phyloP scores from a whole-genome alignment of 179 eudicot genomes.

The Spinacia oleracea region DNA sequence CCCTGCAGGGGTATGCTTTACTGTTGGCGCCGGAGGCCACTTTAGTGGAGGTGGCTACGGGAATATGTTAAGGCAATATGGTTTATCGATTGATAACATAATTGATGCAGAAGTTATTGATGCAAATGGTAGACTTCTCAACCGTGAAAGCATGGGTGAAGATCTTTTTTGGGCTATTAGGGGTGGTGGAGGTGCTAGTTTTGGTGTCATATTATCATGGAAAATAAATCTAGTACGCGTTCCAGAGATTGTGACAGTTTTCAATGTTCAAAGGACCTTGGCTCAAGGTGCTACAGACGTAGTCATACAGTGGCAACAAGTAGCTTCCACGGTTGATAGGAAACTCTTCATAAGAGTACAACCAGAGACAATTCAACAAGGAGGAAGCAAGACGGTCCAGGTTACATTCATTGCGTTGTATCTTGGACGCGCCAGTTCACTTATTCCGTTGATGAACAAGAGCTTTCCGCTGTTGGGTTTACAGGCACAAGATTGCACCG shows the following conservation, averaged over 20 bases:
- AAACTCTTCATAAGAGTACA: slow-evolving; percentile 31
- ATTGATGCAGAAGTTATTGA: slow-evolving; percentile 37
- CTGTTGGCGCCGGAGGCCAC: slow-evolving; percentile 35
- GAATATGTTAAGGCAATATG: slow-evolving; percentile 30
- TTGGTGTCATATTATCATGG: slow-evolving; percentile 36
- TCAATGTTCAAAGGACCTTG: slow-evolving; percentile 17
- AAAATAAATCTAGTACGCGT: slow-evolving; percentile 32
- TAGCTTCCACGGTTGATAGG: slow-evolving; percentile 20
- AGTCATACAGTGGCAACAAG: slow-evolving; percentile 34
- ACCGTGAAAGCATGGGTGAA: slow-evolving; percentile 32
- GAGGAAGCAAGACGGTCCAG: slow-evolving; percentile 19
- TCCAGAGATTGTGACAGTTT: slow-evolving; percentile 30
- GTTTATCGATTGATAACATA: slow-evolving; percentile 31
- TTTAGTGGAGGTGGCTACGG: slow-evolving; percentile 41
- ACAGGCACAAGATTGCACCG: slow-evolving; percentile 24
- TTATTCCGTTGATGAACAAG: slow-evolving; percentile 20
- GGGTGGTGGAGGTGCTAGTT: slow-evolving; percentile 43
- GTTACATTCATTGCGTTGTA: slow-evolving; percentile 24
- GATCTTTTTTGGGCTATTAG: slow-evolving; percentile 37
- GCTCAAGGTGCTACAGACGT: slow-evolving; percentile 29
- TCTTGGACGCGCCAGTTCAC: slow-evolving; percentile 17
- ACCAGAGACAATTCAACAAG: slow-evolving; percentile 10
- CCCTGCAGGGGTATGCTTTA: slow-evolving; percentile 33
- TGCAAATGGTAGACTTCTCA: slow-evolving; percentile 24
- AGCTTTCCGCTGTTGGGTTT: slow-evolving; percentile 31